phyloP scores from a whole-genome alignment of 768 basidiomycete genomes.

The Mrakia blollopis region DNA sequence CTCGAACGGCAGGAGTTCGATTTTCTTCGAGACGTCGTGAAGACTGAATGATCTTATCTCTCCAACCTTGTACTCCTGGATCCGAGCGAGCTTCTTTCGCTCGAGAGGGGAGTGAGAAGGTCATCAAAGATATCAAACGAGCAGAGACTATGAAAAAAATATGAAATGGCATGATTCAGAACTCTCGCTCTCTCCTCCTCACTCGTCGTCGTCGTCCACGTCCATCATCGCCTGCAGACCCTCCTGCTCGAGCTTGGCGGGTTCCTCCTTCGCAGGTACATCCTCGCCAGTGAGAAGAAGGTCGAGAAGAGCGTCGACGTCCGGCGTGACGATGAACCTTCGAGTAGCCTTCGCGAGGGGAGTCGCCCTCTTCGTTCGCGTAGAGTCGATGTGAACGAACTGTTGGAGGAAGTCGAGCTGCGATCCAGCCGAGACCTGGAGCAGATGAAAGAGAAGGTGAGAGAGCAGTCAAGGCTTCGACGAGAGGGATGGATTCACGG shows the following conservation, averaged over 20 bases:
- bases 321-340: constrained; percentile 31
- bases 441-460: not conserved
- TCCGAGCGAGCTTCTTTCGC: not conserved
- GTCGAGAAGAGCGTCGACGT: constrained; percentile 25
- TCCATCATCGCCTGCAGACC: constrained; percentile 1
- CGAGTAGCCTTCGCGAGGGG: constrained; percentile 21
- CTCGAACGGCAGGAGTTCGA: too few relatives aligned
- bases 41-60: not conserved
- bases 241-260: not conserved
- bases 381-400: constrained; percentile 30
- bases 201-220: not conserved
- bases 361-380: constrained; percentile 15
- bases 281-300: constrained; percentile 7
- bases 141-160: not conserved
- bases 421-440: constrained; percentile 32
- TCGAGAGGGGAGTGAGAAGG: not conserved
- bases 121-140: not conserved
- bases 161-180: not conserved
- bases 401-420: constrained; percentile 33
- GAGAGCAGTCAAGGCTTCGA: not conserved
- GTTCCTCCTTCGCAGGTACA: not conserved
- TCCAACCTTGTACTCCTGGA: not conserved
- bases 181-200: not conserved
- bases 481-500: not conserved
- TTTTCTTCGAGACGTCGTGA: too few relatives aligned